Base-by-base conservation (phyloP, 1,139 yeast genomes). In the Pichia sp. region DNA sequence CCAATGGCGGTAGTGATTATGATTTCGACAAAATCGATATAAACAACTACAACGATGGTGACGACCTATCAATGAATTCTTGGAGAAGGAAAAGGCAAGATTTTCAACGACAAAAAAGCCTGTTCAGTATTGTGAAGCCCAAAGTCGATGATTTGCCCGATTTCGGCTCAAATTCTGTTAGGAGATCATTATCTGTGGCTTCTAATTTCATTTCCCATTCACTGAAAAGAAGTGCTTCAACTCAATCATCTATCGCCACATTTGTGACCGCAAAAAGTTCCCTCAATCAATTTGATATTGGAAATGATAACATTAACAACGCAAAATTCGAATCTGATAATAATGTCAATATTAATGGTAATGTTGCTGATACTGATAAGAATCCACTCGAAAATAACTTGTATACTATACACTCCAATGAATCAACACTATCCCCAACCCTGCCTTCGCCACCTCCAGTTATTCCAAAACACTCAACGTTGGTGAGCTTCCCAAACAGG, bases 31-130 rank as follows among this genome's bases (percentile, higher is more conserved):
- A 66, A 19, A 65, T 66, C 46, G n/a, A 36, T 36, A 13, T 36
- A 5, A 36, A 11, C 40, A 59, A 67, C 54, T 67, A 59, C 53
- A 69, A 64, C 36, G 68, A 66, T 47, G 74, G 71, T 56, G 84
- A 80, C 61, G 72, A 78, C 13, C 65, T 69, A 47, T 78, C 82
- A 1, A 76, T 81, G 29, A 43, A 53, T 56, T 78, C 82, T 10
- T 80, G 84, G 84, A 75, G 74, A 45, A 71, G 74, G 45, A 80
- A 80, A 62, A 69, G 84, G 59, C 77, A 76, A 57, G 76, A 76
- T 55, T 79, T 72, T 60, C 82, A 79, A 50, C 32, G 47, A 16
- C 54, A 53, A 34, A 36, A 54, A 19, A 19, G 19, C 26, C 23
- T 45, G 26, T 47, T 16, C 38, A 44, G 16, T 36, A 15, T 15